Base-by-base conservation (phyloP, 257 asterid species). In the Thymus mandschuricus region DNA sequence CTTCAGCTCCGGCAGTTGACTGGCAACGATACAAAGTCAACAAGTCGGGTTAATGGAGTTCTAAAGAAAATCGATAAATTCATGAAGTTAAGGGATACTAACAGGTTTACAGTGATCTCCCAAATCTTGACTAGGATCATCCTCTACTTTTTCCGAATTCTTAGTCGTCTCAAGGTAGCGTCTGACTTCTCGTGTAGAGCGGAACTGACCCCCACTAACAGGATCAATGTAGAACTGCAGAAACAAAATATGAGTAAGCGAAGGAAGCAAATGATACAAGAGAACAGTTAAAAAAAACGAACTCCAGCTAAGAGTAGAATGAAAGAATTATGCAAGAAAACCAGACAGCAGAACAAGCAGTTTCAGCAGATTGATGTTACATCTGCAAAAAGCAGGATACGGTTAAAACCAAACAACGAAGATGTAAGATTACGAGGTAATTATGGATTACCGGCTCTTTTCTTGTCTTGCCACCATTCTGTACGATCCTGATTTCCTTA, bases 371-470 rank as follows among this genome's bases (percentile, higher is more conserved):
- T 63, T 46, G 48, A 49, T 43, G 64, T 62, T 40, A 38, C 6
- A 66, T 72, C 35, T 63, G 49, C 72, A 57, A 38, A 67, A 51
- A 55, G 66, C 51, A 38, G 75, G 60, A 68, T 13, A 62, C 3
- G 52, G 52, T 40, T 49, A 54, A 55, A 28, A 43, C 5, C 49
- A 72, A 50, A 57, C 15, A 12, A 29, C 65, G 40, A 69, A 46
- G 49, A 40, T 46, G 60, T 29, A n/a, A 62, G 71, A 33, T 57
- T 35, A 55, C 49, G 74, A 51, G 49, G 50, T 52, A 31, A 71
- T 15, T 35, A 63, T 70, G 70, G 80, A 75, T 69, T 83, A 92
- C 96, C 93, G 82, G 72, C 70, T 85, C 87, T 66, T 75, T 84
- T 80, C 89, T 83, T 56, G 72, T 82, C 76, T 79, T 84, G 69